phyloP scores from a whole-genome alignment of 306 rosid species.

The Carpinus fangiana region DNA sequence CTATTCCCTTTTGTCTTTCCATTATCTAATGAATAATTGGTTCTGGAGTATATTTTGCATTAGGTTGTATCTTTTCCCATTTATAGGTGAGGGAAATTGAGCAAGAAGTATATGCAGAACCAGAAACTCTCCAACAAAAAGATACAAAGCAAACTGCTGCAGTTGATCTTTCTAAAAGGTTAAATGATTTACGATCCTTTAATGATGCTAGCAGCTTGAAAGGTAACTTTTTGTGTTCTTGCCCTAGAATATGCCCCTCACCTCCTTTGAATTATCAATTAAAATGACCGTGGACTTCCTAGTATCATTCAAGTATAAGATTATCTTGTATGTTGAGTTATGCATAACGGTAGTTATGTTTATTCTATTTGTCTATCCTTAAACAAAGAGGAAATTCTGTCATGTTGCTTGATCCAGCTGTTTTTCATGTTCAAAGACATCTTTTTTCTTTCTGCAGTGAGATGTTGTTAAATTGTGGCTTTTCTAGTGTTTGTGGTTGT shows the following conservation, averaged over 20 bases:
- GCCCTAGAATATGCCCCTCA: not conserved
- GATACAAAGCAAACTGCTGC: constrained; percentile 82
- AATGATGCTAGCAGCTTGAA: constrained; percentile 88
- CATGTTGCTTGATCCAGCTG: not conserved
- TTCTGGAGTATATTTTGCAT: not conserved
- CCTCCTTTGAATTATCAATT: constrained; percentile 2
- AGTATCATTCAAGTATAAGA: not conserved
- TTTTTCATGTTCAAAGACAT: not conserved
- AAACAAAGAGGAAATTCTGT: not conserved
- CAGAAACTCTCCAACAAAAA: constrained; percentile 57
- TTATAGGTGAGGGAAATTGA: constrained; percentile 87
- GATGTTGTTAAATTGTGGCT: not conserved
- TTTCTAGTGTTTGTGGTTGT: not conserved
- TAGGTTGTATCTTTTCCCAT: constrained; percentile 23
- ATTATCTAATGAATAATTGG: not conserved
- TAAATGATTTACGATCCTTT: constrained; percentile 73
- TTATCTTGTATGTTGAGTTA: not conserved
- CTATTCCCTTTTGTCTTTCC: not conserved
- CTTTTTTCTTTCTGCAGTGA: not conserved
- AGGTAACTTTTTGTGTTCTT: constrained; percentile 48
- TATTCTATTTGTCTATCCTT: not conserved
- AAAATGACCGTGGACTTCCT: not conserved
- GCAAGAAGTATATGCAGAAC: constrained; percentile 64
- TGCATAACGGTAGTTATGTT: not conserved
- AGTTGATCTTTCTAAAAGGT: constrained; percentile 86